Conservation (phyloP, 2,329 filamentous ascomycete species). For the Fusarium sp. region DNA sequence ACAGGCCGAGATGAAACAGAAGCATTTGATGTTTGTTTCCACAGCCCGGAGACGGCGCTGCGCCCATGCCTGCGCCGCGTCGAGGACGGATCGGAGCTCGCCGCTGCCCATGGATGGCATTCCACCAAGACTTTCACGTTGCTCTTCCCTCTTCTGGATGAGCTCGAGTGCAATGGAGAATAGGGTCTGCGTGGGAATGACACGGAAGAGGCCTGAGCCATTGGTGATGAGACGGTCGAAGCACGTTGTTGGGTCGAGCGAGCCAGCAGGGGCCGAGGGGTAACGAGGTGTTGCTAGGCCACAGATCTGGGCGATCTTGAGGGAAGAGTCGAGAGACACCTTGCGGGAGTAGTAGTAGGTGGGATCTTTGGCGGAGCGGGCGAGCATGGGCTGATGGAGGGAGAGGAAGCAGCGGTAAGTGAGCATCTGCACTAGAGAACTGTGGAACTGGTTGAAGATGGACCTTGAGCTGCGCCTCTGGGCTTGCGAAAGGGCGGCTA, state of each 20-base stretch:
- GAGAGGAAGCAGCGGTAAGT: conserved; percentile 66
- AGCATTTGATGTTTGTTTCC: conserved; percentile 62
- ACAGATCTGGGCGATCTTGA: conserved; percentile 55
- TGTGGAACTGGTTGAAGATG: conserved; percentile 58
- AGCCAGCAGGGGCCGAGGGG: conserved; percentile 26
- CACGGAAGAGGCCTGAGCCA: conserved; percentile 61
- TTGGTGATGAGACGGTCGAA: conserved; percentile 59
- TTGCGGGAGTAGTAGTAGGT: conserved; percentile 69
- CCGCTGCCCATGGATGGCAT: conserved; percentile 49
- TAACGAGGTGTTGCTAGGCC: conserved; percentile 45
- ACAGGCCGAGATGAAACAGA: conserved; percentile 54
- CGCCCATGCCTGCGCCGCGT: conserved; percentile 51
- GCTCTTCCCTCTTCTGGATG: conserved; percentile 61
- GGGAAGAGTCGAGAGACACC: conserved; percentile 61
- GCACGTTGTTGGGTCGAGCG: conserved; percentile 46
- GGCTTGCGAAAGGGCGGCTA: conserved; percentile 55
- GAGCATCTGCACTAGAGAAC: conserved; percentile 60
- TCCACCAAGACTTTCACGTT: conserved; percentile 51
- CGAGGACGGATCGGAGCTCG: conserved; percentile 53
- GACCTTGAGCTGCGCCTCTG: conserved; percentile 40
- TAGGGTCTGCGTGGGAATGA: conserved; percentile 57
- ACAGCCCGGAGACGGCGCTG: conserved; percentile 57
- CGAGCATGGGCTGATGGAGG: conserved; percentile 68
- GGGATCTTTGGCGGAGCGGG: conserved; percentile 61
- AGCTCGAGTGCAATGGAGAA: conserved; percentile 64